Evolutionary conservation across 2,329 filamentous ascomycete species (phyloP).

Genomic region (Mycogone perniciosa): DNA sequence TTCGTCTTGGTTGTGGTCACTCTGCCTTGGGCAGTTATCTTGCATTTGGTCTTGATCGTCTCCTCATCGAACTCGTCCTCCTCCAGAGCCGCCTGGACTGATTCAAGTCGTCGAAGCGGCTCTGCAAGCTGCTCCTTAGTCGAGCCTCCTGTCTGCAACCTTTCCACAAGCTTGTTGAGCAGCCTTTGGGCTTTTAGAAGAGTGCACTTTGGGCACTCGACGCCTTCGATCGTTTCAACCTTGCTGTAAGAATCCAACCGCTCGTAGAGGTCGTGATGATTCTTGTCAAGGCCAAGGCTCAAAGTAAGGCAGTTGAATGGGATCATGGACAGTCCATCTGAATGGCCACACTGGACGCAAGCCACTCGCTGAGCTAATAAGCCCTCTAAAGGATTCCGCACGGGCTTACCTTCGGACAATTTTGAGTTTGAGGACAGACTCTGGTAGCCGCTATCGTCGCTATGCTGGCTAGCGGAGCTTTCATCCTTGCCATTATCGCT

Average conservation of each 20-base stretch:
- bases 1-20: conserved; percentile 79
- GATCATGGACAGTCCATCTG: conserved; percentile 81
- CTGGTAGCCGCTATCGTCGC: conserved; percentile 53
- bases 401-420: conserved; percentile 29
- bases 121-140: conserved; percentile 47
- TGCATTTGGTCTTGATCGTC: conserved; percentile 57
- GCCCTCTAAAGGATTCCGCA: conserved; percentile 78
- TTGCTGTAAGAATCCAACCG: conserved; percentile 79
- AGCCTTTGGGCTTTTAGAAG: conserved; percentile 52
- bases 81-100: conserved; percentile 65
- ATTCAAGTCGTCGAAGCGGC: conserved; percentile 50
- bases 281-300: conserved; percentile 59
- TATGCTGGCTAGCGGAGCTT: conserved; percentile 40
- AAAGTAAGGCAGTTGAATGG: conserved; percentile 93
- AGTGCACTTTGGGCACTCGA: conserved; percentile 89
- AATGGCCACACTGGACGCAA: conserved; percentile 78
- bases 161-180: conserved; percentile 41
- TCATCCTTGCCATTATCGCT: conserved; percentile 32
- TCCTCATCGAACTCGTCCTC: conserved; percentile 74
- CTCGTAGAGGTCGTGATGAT: conserved; percentile 65
- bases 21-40: conserved; percentile 59
- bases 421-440: conserved; percentile 37
- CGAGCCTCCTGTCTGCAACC: conserved; percentile 27
- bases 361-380: conserved; percentile 82
- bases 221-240: conserved; percentile 78